Evolutionary conservation across 805 yeast species (phyloP).

Genomic region (Candida dajiaensis): DNA sequence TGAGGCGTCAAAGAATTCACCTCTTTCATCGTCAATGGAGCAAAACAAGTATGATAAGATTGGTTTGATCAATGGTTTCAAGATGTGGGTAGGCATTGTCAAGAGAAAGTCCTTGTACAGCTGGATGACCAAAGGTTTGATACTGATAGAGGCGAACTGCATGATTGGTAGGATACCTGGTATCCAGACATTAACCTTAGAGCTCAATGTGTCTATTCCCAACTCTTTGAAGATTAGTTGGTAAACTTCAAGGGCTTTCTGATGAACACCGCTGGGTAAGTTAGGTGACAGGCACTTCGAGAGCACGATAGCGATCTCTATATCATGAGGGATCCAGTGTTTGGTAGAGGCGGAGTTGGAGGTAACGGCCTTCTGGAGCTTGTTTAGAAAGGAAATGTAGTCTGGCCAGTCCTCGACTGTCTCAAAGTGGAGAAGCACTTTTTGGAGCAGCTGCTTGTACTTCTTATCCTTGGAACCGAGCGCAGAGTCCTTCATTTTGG

Average conservation of each 20-base stretch:
- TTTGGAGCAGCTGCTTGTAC: conserved; percentile 60
- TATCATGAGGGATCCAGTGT: conserved; percentile 62
- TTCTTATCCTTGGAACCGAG: conserved; percentile 62
- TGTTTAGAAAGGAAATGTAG: conserved; percentile 81
- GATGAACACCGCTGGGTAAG: conserved; percentile 94
- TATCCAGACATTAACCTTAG: conserved; percentile 69
- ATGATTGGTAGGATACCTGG: conserved; percentile 90
- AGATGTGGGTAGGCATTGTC: conserved; percentile 38
- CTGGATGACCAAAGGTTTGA: conserved; percentile 69
- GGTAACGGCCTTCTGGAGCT: conserved; percentile 67
- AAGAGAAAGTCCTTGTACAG: conserved; percentile 54
- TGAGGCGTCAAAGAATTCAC: conserved; percentile 68
- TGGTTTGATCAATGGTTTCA: conserved; percentile 60
- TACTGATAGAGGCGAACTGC: conserved; percentile 83
- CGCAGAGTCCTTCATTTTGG: background rate
- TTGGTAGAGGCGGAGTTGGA: conserved; percentile 30
- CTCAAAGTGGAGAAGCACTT: conserved; percentile 71
- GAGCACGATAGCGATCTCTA: conserved; percentile 61
- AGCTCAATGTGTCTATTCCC: conserved; percentile 47
- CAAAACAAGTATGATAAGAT: conserved; percentile 70
- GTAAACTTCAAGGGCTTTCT: conserved; percentile 77
- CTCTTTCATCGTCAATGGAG: conserved; percentile 88
- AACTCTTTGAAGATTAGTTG: conserved; percentile 60
- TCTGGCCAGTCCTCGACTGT: conserved; percentile 96
- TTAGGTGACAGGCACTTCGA: conserved; percentile 75